A percentile compares a stretch with the other conserved stretches of the same genome.
Conservation (phyloP, 2,329 filamentous ascomycete species). For the Pseudofabraea citricarpa region DNA sequence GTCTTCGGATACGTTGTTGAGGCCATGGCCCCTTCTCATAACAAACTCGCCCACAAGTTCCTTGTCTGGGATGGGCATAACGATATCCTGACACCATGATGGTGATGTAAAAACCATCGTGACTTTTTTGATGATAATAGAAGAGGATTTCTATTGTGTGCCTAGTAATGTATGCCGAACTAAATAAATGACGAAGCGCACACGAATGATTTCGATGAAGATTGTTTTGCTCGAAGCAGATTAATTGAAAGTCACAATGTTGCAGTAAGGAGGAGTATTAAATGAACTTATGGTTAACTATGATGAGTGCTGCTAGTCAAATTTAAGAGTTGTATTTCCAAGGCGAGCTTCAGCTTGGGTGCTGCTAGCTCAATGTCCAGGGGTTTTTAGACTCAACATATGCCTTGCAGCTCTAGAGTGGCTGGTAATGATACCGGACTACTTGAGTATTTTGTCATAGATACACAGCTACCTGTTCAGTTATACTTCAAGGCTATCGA, state of each 20-base stretch:
- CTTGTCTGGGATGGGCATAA: conserved; percentile 2
- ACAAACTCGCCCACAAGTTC: conserved; percentile 2
- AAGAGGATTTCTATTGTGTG: background rate
- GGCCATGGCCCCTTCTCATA: conserved; percentile 2
- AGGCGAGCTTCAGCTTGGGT: background rate
- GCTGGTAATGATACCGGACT: too few relatives aligned
- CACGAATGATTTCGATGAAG: background rate
- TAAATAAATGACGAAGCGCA: background rate
- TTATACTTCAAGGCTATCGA: background rate
- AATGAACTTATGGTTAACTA: conserved; percentile 1
- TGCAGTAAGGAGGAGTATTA: background rate
- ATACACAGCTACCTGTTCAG: background rate
- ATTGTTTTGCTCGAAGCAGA: background rate
- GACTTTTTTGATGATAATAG: background rate
- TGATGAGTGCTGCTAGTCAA: background rate
- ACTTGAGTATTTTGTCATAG: too few relatives aligned
- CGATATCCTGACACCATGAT: conserved; percentile 1
- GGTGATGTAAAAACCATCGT: conserved; percentile 1
- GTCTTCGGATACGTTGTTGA: background rate
- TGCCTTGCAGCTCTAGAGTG: background rate
- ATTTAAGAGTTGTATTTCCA: background rate
- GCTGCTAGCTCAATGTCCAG: background rate
- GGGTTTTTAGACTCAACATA: background rate
- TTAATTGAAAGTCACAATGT: too few relatives aligned
- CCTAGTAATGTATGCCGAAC: background rate